Percentiles rank a stretch among this genome's conserved stretches.
Conservation (phyloP, 345 rosid species). For the Gossypium thurberi region DNA sequence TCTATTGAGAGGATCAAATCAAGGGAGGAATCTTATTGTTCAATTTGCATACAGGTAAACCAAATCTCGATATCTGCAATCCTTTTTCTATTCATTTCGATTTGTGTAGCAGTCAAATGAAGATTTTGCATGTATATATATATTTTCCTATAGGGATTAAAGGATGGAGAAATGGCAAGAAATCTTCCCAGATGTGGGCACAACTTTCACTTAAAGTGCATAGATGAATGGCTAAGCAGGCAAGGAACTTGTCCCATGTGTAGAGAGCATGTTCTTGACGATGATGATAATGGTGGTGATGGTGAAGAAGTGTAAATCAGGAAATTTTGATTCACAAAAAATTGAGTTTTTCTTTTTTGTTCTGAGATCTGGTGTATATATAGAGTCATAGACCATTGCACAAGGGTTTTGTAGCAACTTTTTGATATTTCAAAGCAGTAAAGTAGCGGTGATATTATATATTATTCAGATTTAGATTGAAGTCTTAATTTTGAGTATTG, state of each 20-base stretch:
- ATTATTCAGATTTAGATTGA: no score
- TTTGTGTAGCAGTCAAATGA: neutral
- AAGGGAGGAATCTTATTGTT: conserved; percentile 29
- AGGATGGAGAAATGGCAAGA: conserved; percentile 52
- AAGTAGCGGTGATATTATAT: no score
- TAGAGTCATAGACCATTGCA: no score
- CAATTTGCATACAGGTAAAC: conserved; percentile 71
- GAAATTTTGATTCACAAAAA: neutral
- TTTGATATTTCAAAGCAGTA: no score
- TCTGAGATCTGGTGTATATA: neutral
- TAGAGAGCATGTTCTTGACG: conserved; percentile 32
- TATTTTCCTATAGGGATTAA: conserved; percentile 42
- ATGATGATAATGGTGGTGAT: neutral
- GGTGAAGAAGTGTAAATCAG: neutral
- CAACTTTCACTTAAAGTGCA: conserved; percentile 50
- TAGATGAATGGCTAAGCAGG: conserved; percentile 61
- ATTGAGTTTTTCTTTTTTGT: neutral
- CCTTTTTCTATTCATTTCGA: neutral
- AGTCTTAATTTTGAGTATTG: no score
- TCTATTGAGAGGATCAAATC: conserved; percentile 7
- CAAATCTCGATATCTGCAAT: neutral
- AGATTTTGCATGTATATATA: neutral
- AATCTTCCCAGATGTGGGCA: conserved; percentile 60
- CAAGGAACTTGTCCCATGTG: conserved; percentile 74
- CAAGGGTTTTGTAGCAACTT: no score